phyloP scores from a whole-genome alignment of 2,329 filamentous ascomycete species.

The Hymenoscyphus infarciens region DNA sequence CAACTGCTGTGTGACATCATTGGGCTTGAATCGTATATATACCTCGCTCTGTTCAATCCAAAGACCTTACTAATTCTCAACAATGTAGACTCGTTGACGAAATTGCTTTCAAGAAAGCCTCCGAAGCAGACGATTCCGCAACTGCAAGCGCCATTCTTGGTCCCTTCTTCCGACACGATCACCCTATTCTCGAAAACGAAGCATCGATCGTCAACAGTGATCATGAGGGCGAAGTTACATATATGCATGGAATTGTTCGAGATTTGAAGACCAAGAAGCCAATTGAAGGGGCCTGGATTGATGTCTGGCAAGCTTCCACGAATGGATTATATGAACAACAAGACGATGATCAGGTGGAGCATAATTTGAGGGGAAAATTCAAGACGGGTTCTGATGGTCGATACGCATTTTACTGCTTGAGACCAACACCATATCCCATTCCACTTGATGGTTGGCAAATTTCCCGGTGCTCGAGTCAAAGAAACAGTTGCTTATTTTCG shows the following conservation, averaged over 20 bases:
- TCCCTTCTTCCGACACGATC: constrained; percentile 60
- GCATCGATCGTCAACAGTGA: constrained; percentile 52
- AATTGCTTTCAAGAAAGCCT: constrained; percentile 30
- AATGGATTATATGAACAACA: constrained; percentile 59
- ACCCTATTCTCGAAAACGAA: constrained; percentile 53
- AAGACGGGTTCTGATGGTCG: constrained; percentile 54
- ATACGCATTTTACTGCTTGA: constrained; percentile 50
- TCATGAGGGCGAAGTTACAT: constrained; percentile 46
- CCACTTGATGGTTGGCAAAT: constrained; percentile 32
- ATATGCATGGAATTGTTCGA: constrained; percentile 55
- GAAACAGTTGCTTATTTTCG: too few relatives aligned
- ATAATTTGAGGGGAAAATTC: constrained; percentile 61
- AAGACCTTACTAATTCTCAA: constrained; percentile 17
- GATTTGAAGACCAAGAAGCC: constrained; percentile 54
- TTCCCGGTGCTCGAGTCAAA: neutral
- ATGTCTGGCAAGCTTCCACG: constrained; percentile 63
- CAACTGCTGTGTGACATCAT: constrained; percentile 61
- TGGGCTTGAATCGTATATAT: constrained; percentile 55
- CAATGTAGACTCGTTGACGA: constrained; percentile 40
- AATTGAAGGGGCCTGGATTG: constrained; percentile 52
- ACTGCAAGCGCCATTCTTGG: constrained; percentile 56
- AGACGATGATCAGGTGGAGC: constrained; percentile 56
- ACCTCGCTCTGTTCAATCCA: neutral
- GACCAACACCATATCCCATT: constrained; percentile 41
- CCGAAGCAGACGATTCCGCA: constrained; percentile 42